phyloP scores from a whole-genome alignment of 768 basidiomycete genomes.

The Mycena alexandri region DNA sequence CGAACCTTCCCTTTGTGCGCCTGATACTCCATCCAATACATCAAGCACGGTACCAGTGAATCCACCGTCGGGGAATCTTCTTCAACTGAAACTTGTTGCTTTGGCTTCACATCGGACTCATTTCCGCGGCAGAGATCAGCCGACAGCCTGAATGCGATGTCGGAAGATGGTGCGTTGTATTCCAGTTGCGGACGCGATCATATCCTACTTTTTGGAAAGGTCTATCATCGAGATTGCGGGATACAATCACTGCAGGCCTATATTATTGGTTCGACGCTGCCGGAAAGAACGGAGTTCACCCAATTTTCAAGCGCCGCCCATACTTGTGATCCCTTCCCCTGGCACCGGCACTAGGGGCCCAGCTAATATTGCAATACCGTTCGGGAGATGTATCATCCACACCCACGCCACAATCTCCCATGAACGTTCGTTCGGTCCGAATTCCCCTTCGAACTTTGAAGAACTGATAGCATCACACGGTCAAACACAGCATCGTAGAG shows the following conservation, averaged over 20 bases:
- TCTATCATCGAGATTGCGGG: background rate
- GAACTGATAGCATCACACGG: no score
- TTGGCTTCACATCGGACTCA: background rate
- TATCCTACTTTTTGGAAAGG: background rate
- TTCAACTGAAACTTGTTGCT: background rate
- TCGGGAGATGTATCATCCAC: background rate
- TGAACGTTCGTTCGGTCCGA: background rate
- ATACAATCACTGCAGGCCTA: background rate
- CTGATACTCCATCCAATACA: constrained; percentile 5
- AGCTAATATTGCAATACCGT: background rate
- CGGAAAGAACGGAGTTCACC: background rate
- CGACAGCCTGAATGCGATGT: background rate
- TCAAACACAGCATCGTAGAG: no score
- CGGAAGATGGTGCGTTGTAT: no score
- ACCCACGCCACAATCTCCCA: constrained; percentile 7
- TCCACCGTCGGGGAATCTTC: constrained; percentile 6
- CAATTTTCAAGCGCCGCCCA: background rate
- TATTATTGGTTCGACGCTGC: background rate
- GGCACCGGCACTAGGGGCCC: background rate
- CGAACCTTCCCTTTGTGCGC: background rate
- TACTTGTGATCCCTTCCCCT: background rate
- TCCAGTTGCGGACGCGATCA: no score
- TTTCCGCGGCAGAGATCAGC: background rate
- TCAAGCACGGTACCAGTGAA: background rate
- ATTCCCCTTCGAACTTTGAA: background rate